phyloP scores from a whole-genome alignment of 2,329 filamentous ascomycete genomes.

The Xylariaceae sp. region DNA sequence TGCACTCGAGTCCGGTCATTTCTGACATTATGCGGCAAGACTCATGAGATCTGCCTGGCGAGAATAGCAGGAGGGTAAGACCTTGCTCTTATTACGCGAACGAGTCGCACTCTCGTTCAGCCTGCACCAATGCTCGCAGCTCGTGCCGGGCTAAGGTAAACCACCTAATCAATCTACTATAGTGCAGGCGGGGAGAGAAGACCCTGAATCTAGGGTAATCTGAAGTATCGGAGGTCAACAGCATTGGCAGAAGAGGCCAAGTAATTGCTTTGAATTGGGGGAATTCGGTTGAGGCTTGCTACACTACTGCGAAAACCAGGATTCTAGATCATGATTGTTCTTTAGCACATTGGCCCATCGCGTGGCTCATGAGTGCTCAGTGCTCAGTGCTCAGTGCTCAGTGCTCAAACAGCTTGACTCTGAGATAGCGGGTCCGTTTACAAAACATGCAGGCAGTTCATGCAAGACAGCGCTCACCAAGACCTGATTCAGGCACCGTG shows the following conservation, averaged over 20 bases:
- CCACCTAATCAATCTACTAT: background rate
- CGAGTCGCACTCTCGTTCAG: background rate
- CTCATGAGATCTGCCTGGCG: background rate
- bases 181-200: background rate
- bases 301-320: too few species aligned
- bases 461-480: too few species aligned
- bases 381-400: too few species aligned
- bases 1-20: background rate
- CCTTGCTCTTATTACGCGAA: background rate
- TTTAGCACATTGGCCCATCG: too few species aligned
- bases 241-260: background rate
- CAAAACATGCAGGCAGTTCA: too few species aligned
- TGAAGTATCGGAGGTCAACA: slow-evolving; percentile 2
- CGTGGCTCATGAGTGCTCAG: too few species aligned
- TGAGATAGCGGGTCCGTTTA: too few species aligned
- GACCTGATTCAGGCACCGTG: too few species aligned
- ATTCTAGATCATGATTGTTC: background rate
- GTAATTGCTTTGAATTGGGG: background rate
- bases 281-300: background rate
- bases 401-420: too few species aligned
- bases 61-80: background rate
- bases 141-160: too few species aligned
- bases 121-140: background rate
- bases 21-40: background rate
- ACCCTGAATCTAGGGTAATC: slow-evolving; percentile 7